A percentile compares a stretch with the other conserved stretches of the same genome.
Conservation (phyloP, 2,329 filamentous ascomycete genomes). For the Hirsutella rhossiliensis region DNA sequence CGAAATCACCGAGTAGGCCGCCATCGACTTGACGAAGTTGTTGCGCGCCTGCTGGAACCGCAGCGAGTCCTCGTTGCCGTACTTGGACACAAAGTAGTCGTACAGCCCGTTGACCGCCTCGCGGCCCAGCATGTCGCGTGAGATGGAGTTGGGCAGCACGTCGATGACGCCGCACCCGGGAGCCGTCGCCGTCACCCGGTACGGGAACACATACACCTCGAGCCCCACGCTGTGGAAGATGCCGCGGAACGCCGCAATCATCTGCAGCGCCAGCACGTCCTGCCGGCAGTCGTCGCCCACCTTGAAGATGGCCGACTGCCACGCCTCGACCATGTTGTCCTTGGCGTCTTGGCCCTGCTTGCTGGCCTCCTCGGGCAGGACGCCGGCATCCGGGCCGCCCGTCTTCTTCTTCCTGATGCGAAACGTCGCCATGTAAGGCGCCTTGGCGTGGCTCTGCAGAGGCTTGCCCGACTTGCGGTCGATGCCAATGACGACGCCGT, state of each 20-base stretch:
- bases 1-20: slow-evolving; percentile 92
- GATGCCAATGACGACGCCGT: slow-evolving; percentile 94
- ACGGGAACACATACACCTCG: slow-evolving; percentile 93
- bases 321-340: slow-evolving; percentile 72
- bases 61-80: slow-evolving; percentile 90
- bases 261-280: slow-evolving; percentile 89
- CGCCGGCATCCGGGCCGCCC: slow-evolving; percentile 34
- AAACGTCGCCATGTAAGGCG: slow-evolving; percentile 98
- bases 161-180: slow-evolving; percentile 98
- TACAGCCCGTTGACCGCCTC: slow-evolving; percentile 97
- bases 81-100: slow-evolving; percentile 96
- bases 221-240: slow-evolving; percentile 94
- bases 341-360: slow-evolving; percentile 21
- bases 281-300: slow-evolving; percentile 97
- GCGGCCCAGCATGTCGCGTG: slow-evolving; percentile 93
- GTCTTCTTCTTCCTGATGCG: slow-evolving; percentile 73
- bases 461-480: slow-evolving; percentile 97
- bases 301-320: slow-evolving; percentile 99
- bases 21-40: slow-evolving; percentile 99
- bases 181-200: slow-evolving; percentile 93
- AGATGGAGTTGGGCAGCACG: slow-evolving; percentile 94
- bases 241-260: slow-evolving; percentile 94
- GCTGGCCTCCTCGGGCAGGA: slow-evolving; percentile 32
- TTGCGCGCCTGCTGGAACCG: slow-evolving; percentile 88
- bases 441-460: slow-evolving; percentile 93